phyloP scores from a whole-genome alignment of 73 alveolate genomes.

The Paramecium caudatum region DNA sequence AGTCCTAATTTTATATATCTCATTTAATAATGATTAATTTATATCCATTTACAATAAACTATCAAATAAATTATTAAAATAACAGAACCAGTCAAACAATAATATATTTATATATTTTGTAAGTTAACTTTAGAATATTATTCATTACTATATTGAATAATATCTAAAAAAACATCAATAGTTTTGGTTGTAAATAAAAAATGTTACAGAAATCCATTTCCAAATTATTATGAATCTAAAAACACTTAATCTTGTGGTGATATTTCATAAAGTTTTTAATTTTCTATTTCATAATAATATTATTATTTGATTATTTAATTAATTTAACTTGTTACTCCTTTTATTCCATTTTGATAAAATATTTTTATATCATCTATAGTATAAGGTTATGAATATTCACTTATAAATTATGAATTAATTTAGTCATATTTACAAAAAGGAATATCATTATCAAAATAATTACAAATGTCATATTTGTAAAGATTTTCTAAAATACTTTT shows the following conservation, averaged over 20 bases:
- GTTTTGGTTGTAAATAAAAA: constrained; percentile 33
- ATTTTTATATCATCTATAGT: background rate
- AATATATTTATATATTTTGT: background rate
- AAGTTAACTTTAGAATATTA: background rate
- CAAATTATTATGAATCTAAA: background rate
- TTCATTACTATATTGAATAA: background rate
- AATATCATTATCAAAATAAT: background rate
- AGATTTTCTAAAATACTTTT: background rate
- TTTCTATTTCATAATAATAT: background rate
- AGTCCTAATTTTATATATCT: background rate
- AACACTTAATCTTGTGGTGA: background rate
- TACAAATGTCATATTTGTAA: constrained; percentile 17
- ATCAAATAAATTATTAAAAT: background rate
- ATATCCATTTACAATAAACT: background rate
- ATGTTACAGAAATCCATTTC: constrained; percentile 19
- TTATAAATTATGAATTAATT: background rate
- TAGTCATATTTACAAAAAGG: background rate
- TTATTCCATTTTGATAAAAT: constrained; percentile 8
- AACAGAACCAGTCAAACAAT: background rate
- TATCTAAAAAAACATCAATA: background rate
- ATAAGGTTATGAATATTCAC: background rate
- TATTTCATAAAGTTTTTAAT: background rate
- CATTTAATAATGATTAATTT: background rate
- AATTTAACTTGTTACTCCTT: constrained; percentile 17
- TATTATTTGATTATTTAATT: constrained; percentile 12